Evolutionary conservation across 2,329 filamentous ascomycete species (phyloP), one percentile per base, ranked within the genome.

Genomic region (Paraphaeosphaeria sporulosa): DNA sequence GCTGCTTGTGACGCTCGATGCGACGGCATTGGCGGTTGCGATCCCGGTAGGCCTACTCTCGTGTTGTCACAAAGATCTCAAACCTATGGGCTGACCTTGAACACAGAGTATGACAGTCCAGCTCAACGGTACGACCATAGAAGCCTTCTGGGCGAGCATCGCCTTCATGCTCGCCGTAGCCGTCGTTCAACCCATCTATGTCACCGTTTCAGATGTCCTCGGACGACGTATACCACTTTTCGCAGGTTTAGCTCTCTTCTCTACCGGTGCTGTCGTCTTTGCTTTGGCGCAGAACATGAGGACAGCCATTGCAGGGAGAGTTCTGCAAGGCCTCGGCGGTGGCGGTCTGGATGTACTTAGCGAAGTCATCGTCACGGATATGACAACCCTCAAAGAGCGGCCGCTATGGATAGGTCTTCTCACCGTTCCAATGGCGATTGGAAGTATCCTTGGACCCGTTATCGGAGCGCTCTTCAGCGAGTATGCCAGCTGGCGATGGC

Each of bases 61-160:
- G 7, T 10, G 2, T 23, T 13, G 19, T 44, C 17, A 10, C 1
- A 3, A 44, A 15, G 42, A 44, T 8, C 12, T 23, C 9, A 8
- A 23, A 25, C 8, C 12, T 40, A 1, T 19, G n/a, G 2, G 36
- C 25, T 23, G 15, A 36, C 13, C 30, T 34, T 10, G 36, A 4
- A 2, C 12, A 19, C 21, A 51, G 48, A 38, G 13, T 12, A 51
- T 51, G 12, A 25, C 48, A 3, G 23, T 6, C 1, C 15, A 62
- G 13, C 51, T 64, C 15, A 13, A 55, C n/a, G 61, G 59, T 32
- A 66, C 61, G 9, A 66, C 54, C 1, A 48, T 66, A 13, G 53
- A 66, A 58, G 57, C 68, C 7, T 72, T 87, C 42, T 93, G 90
- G 91, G 89, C 93, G 61, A 90, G 90, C n/a, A 64, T 68, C 1